A percentile compares a stretch with the other conserved stretches of the same genome.
phyloP scores from a whole-genome alignment of 179 eudicot genomes.

The Beta lomatogona region DNA sequence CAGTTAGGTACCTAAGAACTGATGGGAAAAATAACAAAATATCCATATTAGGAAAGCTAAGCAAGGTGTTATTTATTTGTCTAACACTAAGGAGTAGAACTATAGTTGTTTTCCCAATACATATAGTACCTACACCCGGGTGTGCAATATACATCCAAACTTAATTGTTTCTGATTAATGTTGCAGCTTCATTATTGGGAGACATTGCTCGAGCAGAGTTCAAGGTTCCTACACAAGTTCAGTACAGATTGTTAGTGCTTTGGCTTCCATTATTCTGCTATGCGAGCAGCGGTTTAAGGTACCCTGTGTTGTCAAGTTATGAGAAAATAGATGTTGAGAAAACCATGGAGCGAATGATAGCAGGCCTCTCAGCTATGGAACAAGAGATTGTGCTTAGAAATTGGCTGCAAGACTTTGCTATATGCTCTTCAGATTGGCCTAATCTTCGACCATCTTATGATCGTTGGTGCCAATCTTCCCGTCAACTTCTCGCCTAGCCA shows the following conservation, averaged over 20 bases:
- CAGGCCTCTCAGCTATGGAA: not conserved
- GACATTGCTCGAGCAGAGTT: conserved; percentile 18
- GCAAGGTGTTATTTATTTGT: too few species aligned
- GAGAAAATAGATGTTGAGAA: conserved; percentile 17
- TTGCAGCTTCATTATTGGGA: conserved; percentile 14
- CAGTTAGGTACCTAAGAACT: too few species aligned
- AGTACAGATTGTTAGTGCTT: conserved; percentile 21
- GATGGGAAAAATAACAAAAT: too few species aligned
- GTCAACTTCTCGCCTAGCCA: not conserved
- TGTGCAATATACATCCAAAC: too few species aligned
- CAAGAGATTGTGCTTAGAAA: conserved; percentile 22
- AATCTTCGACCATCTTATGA: conserved; percentile 22
- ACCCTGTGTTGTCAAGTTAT: conserved; percentile 18
- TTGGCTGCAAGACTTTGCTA: conserved; percentile 24
- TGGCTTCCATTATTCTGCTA: conserved; percentile 28
- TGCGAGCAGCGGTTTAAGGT: conserved; percentile 17
- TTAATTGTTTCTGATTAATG: not conserved
- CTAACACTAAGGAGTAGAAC: too few species aligned
- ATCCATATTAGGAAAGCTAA: too few species aligned
- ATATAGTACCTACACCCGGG: too few species aligned
- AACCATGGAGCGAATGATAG: conserved; percentile 13
- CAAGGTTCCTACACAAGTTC: conserved; percentile 18
- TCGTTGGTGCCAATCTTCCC: conserved; percentile 19
- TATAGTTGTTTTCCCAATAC: too few species aligned
- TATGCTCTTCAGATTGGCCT: conserved; percentile 26